Percentiles rank a stretch among this genome's conserved stretches.
Conservation (phyloP, 768 basidiomycete genomes). For the Albatrellus ellisii region DNA sequence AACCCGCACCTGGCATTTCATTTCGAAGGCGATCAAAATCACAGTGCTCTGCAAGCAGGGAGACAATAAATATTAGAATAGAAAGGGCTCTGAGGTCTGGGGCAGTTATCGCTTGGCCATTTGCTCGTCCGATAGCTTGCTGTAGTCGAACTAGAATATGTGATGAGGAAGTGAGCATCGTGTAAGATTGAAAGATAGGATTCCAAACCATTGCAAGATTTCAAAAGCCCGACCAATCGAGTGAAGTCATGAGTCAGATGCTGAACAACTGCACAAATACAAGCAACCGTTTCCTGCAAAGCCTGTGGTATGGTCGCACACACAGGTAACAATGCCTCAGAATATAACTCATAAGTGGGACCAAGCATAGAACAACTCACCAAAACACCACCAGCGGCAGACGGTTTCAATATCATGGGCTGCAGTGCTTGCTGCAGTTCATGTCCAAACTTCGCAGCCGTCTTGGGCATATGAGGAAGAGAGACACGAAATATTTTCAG, state of each 20-base stretch:
- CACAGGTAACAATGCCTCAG: background rate
- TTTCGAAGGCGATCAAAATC: slow-evolving; percentile 67
- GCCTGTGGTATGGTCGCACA: slow-evolving; percentile 31
- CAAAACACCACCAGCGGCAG: slow-evolving; percentile 48
- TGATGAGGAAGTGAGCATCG: slow-evolving; percentile 1
- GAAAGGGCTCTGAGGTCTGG: slow-evolving; percentile 43
- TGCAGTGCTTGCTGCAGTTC: slow-evolving; percentile 74
- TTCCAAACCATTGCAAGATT: slow-evolving; percentile 68
- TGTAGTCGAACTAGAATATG: slow-evolving; percentile 41
- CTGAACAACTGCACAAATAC: slow-evolving; percentile 77
- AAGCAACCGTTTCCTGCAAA: slow-evolving; percentile 85
- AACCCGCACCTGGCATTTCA: slow-evolving; percentile 41
- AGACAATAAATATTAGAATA: slow-evolving; percentile 73
- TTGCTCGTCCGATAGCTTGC: slow-evolving; percentile 35
- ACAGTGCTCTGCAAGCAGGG: slow-evolving; percentile 80
- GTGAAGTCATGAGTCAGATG: slow-evolving; percentile 79
- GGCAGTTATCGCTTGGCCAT: slow-evolving; percentile 29
- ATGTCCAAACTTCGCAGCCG: slow-evolving; percentile 75
- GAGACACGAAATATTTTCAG: slow-evolving; percentile 79
- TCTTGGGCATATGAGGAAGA: slow-evolving; percentile 83
- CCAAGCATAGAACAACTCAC: slow-evolving; percentile 31
- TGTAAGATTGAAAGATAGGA: background rate
- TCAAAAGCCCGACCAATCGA: slow-evolving; percentile 64
- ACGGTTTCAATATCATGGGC: slow-evolving; percentile 87
- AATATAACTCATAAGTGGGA: too few relatives aligned